phyloP scores from a whole-genome alignment of 1,139 yeast species.

The Taphrina communis region DNA sequence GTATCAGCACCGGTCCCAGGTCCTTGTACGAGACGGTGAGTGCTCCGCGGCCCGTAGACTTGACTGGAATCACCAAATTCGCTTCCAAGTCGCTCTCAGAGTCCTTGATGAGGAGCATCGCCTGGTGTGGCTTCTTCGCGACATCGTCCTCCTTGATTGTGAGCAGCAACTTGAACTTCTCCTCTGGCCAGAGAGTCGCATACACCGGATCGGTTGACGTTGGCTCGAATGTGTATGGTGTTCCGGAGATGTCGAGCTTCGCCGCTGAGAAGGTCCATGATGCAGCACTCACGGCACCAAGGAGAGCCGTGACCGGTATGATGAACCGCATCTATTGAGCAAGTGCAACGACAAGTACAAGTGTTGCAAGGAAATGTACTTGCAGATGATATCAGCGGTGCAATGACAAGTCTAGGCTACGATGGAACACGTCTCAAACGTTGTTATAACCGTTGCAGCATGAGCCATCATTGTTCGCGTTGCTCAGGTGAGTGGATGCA shows the following conservation, averaged over 20 bases:
- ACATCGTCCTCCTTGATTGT: constrained; percentile 27
- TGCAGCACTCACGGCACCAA: constrained; percentile 7
- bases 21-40: constrained; percentile 22
- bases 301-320: constrained; percentile 7
- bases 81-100: constrained; percentile 27
- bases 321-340: constrained; percentile 7
- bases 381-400: no score
- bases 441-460: not conserved
- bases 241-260: constrained; percentile 32
- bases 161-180: constrained; percentile 19
- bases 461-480: not conserved
- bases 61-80: constrained; percentile 33
- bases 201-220: constrained; percentile 2
- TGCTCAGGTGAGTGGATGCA: not conserved
- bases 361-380: no score
- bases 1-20: constrained; percentile 13
- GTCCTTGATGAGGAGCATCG: constrained; percentile 36
- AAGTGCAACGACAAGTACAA: not conserved
- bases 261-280: constrained; percentile 29
- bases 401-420: no score
- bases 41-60: constrained; percentile 27
- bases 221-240: constrained; percentile 21
- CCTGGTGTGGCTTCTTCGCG: constrained; percentile 38
- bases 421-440: no score
- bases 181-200: constrained; percentile 7